Evolutionary conservation across 768 basidiomycete species (phyloP), one percentile per base, ranked within the genome.

Genomic region (Xerocomus brunneocitrinus): DNA sequence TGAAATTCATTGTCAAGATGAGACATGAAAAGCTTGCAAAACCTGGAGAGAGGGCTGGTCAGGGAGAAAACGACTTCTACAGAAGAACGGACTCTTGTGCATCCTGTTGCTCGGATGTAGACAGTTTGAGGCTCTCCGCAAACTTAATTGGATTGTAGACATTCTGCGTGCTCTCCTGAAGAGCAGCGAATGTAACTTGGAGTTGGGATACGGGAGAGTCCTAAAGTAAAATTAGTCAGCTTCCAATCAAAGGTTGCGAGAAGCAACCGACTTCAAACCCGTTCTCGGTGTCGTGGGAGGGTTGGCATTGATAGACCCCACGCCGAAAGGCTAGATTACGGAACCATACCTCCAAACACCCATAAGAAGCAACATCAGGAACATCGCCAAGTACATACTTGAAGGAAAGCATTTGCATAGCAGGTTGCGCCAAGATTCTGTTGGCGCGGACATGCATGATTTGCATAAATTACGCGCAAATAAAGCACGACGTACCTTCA

Each of bases 371-470:
- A 44, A 46, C 16, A 7, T 10, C 16, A 14, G n/a, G 25, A 44
- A 54, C n/a, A 27, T 30, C n/a, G 34, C 19, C 32, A 22, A 42
- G 30, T 32, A 62, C 65, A 35, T 61, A 87, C 91, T 74, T 98
- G 95, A 42, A 98, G 77, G 57, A 89, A 97, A 19, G 92, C 92
- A 68, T 97, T 97, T 55, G 91, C 94, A 61, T 98, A 98, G 67
- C 95, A 98, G 4, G 95, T 98, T 16, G 95, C 95, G 4, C 95
- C 95, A 19, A 98, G 81, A 67, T 98, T 98, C 92, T 94, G 62
- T 36, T 16, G 19, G 31, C 31, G 56, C 31, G 22, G 42, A 45
- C 45, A 41, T 36, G 32, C 39, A 61, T 41, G 2, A 24, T 34
- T 43, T 46, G n/a, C 51, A 42, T 38, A 44, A 40, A 41, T 40